Base-by-base conservation (phyloP, 192 early-diverging fungal species). In the Phycomyces nitens region DNA sequence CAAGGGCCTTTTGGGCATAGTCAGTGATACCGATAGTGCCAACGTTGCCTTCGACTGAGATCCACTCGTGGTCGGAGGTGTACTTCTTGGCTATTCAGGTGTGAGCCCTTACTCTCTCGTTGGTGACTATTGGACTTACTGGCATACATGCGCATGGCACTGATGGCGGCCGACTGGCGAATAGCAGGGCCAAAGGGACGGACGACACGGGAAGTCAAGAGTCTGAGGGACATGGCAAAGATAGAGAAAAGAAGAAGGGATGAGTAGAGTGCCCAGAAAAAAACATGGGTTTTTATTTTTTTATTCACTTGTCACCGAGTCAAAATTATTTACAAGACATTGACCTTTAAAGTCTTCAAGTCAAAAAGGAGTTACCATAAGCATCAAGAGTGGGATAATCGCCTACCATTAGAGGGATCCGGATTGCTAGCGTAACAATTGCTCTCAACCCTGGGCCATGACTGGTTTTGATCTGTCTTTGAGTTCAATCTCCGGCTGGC, bases 11-110 rank as follows among this genome's bases (percentile, higher is more conserved):
- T 71, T 94, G 92, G 34, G 96, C 96, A 63, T 94, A 92, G 63
- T 95, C 82, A 53, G 94, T 94, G 74, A 98, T 90, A 47, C 96
- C 96, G 24, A 98, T 70, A 29, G 93, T 95, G 42, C 85, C 96
- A 54, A 93, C 65, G 62, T 79, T 83, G 44, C 81, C 65, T 59
- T 92, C 84, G 49, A 94, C 77, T 24, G 75, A 72, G 64, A 98
- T 73, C 94, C 94, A 98, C 77, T 98, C 96, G 82, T 98, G 96
- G 27, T 94, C 92, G 57, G 69, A 59, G 18, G 94, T 95, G 74
- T 82, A 98, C 53, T 82, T 82, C 65, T 84, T 86, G 75, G 75
- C 79, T 77, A 69, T 15, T 62, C 14, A 55, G n/a, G 64, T 41
- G 38, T 8, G 11, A 60, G 43, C 20, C 53, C 50, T 22, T 22